A percentile compares a stretch with the other conserved stretches of the same genome.
Evolutionary conservation across 371 early-diverging fungal species (phyloP).

Genomic region (Mortierella sp.): DNA sequence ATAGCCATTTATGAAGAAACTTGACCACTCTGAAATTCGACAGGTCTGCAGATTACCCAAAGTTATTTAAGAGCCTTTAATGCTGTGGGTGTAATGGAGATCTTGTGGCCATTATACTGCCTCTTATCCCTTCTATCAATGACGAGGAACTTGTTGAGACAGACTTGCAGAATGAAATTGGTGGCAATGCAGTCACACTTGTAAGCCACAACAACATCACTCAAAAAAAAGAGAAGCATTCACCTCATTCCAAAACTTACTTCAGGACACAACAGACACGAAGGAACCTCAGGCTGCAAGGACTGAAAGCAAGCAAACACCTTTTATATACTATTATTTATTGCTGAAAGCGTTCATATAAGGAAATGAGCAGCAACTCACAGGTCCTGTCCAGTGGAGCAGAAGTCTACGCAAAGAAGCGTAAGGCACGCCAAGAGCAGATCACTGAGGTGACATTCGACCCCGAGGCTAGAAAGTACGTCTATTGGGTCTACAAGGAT

Average conservation of each 20-base stretch:
- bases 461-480: slow-evolving; percentile 70
- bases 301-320: too few relatives aligned
- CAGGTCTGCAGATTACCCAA: too few relatives aligned
- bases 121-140: background rate
- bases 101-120: too few relatives aligned
- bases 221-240: background rate
- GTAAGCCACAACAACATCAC: slow-evolving; percentile 17
- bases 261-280: background rate
- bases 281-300: too few relatives aligned
- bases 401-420: slow-evolving; percentile 80
- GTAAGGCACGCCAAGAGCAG: slow-evolving; percentile 71
- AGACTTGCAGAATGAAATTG: background rate
- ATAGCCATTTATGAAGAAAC: background rate
- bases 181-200: slow-evolving; percentile 3
- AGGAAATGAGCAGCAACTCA: slow-evolving; percentile 54
- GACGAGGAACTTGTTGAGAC: background rate
- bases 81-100: too few relatives aligned
- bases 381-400: slow-evolving; percentile 74
- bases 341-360: background rate
- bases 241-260: background rate
- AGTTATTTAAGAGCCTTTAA: too few relatives aligned
- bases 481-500: background rate
- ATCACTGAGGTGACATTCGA: slow-evolving; percentile 76
- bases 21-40: too few relatives aligned
- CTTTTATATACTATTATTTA: background rate